Base-by-base conservation (phyloP, 371 early-diverging fungal genomes). In the Fennellomyces sp. region DNA sequence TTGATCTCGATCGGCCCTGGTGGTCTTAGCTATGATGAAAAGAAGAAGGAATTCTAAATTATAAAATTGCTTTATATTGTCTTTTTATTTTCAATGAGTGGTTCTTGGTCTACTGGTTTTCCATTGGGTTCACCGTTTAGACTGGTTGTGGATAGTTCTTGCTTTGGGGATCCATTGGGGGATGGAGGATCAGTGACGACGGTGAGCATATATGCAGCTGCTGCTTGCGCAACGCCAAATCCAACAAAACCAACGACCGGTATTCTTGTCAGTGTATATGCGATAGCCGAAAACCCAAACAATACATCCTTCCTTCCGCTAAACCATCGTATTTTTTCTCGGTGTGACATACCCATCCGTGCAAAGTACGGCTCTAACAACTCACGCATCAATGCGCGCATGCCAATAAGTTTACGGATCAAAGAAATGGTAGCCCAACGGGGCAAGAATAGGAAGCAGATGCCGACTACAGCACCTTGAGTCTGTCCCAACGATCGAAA, bases 1-100 rank as follows among this genome's bases (percentile, higher is more conserved):
- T 83, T 97, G 31, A 89, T 90, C 65, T 94, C 89, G 61, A 84
- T 95, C 49, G 97, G 97, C 17, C 95, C 97, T 21, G 97, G 96
- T 57, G 88, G 87, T 38, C 73, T 91, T 63, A 93, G 94, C 35
- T 87, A 95, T 69, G 97, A 96, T 76, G 95, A 96, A 75, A 95
- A 95, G 87, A 95, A 95, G 80, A 97, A 97, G 70, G 87, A 84
- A 54, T 91, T 84, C 70, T 94, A 86, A 76, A 8, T 45, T 15
- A 15, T 23, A 45, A 21, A 5, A 3, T 45, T n/a, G n/a, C n/a
- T n/a, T n/a, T 45, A 45, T 45, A 45, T 45, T 23, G 45, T 8
- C 3, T 45, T 45, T 45, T 45, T 45, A 45, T 45, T 45, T 23
- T 45, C 45, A 10, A 23, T 25, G 12, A 12, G 21, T 45, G 45